Evolutionary conservation across 2,329 filamentous ascomycete species (phyloP).

Genomic region (Pseudonectria buxi): DNA sequence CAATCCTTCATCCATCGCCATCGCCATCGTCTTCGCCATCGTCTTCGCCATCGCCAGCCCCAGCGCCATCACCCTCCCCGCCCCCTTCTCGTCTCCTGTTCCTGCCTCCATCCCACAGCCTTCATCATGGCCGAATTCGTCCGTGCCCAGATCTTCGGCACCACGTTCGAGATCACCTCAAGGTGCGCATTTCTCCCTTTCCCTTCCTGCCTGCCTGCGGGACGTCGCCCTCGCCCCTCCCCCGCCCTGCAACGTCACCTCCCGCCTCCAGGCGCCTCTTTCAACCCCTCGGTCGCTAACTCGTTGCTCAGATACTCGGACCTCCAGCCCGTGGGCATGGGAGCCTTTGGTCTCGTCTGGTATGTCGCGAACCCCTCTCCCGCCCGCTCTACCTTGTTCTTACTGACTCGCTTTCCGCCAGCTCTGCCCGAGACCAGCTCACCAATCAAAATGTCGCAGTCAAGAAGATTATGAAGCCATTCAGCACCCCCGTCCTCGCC

Average conservation of each 20-base stretch:
- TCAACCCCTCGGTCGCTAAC: no score
- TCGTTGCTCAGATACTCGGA: conserved; percentile 72
- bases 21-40: not conserved
- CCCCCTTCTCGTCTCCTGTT: conserved; percentile 6
- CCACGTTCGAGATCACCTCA: conserved; percentile 98
- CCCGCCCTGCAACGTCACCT: not conserved
- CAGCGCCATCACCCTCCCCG: conserved; percentile 4
- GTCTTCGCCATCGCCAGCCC: no score
- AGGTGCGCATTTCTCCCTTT: conserved; percentile 50
- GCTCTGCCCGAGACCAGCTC: conserved; percentile 95
- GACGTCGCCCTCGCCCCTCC: not conserved
- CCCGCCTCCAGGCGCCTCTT: no score
- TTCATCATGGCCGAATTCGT: conserved; percentile 96
- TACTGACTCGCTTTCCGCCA: conserved; percentile 30
- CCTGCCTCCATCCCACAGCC: conserved; percentile 9
- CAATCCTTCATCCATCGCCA: conserved; percentile 1
- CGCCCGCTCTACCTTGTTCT: conserved; percentile 1
- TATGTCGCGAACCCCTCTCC: conserved; percentile 38
- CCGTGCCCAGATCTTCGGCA: conserved; percentile 98
- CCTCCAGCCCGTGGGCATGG: conserved; percentile 97
- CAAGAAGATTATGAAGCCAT: conserved; percentile 99
- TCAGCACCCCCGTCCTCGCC: conserved; percentile 96
- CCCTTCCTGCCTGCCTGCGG: no score
- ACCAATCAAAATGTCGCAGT: conserved; percentile 94
- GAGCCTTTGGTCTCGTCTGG: conserved; percentile 97